Conservation (phyloP, 139 green algal species). For the Edaphochlamys debaryana region DNA sequence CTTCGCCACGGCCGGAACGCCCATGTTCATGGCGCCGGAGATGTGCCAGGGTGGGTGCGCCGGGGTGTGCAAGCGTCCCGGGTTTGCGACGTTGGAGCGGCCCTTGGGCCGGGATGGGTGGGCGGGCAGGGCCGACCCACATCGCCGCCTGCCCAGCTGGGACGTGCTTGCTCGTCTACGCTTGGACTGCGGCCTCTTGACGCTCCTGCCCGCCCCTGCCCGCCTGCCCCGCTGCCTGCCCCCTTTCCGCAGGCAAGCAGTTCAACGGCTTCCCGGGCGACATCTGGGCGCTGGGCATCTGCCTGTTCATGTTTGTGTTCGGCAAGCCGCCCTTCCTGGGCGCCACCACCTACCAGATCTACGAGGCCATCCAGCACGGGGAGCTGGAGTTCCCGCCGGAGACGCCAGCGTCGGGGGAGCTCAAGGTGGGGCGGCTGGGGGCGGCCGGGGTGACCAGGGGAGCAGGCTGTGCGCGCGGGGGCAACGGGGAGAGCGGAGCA, state of each 20-base stretch:
- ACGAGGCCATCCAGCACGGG: slow-evolving; percentile 26
- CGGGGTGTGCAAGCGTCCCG: no score
- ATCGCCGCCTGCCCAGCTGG: no score
- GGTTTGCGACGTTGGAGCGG: no score
- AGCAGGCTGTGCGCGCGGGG: no score
- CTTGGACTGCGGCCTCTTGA: no score
- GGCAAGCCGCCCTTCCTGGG: slow-evolving; percentile 64
- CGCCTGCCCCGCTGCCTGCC: no score
- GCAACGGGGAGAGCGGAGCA: no score
- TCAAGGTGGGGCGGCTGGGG: background rate
- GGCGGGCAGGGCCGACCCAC: no score
- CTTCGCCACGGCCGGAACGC: slow-evolving; percentile 48
- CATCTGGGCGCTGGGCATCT: slow-evolving; percentile 85
- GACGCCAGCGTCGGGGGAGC: background rate
- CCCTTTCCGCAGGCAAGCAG: slow-evolving; percentile 38
- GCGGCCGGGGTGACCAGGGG: no score
- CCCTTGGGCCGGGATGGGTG: no score
- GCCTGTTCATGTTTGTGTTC: slow-evolving; percentile 83
- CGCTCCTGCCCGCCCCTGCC: no score
- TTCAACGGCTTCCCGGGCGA: slow-evolving; percentile 66
- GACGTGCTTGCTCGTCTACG: no score
- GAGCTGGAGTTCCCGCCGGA: slow-evolving; percentile 22
- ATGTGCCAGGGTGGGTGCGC: slow-evolving; percentile 48
- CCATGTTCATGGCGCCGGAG: slow-evolving; percentile 65
- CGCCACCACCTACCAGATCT: slow-evolving; percentile 40